Conservation (phyloP, 352 stramenopile species). For the Pythium apleroticum region DNA sequence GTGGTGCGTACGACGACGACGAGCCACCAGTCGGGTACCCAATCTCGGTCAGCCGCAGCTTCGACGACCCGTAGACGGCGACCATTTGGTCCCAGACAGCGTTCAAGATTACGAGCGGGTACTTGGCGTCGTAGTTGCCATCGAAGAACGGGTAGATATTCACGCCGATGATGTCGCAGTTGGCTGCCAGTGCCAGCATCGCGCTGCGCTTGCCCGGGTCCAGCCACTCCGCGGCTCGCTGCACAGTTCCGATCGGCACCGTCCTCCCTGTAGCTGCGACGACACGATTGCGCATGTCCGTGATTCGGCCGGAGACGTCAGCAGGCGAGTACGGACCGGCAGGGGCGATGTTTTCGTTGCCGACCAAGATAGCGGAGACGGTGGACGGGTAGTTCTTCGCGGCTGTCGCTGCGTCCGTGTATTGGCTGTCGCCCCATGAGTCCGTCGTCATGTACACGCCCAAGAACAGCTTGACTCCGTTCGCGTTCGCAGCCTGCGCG, state of each 20-base stretch:
- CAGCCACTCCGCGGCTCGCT: conserved; percentile 68
- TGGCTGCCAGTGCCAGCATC: conserved; percentile 49
- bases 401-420: conserved; percentile 43
- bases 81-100: conserved; percentile 59
- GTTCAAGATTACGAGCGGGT: conserved; percentile 53
- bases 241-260: conserved; percentile 68
- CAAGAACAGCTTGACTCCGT: conserved; percentile 62
- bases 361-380: conserved; percentile 59
- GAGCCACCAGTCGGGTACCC: conserved; percentile 54
- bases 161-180: conserved; percentile 74
- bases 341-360: conserved; percentile 72
- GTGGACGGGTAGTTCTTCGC: conserved; percentile 54
- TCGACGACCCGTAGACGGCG: conserved; percentile 39
- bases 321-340: conserved; percentile 40
- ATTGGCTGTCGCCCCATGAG: conserved; percentile 55
- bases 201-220: conserved; percentile 22
- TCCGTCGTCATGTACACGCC: conserved; percentile 78
- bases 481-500: conserved; percentile 36
- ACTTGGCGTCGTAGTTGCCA: conserved; percentile 41
- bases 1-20: conserved; percentile 31
- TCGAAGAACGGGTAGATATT: conserved; percentile 86
- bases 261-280: conserved; percentile 30
- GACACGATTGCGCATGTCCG: conserved; percentile 26
- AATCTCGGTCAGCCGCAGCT: conserved; percentile 69
- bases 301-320: conserved; percentile 41